Base-by-base conservation (phyloP, 257 asterid genomes). In the Capsicum baccatum region DNA sequence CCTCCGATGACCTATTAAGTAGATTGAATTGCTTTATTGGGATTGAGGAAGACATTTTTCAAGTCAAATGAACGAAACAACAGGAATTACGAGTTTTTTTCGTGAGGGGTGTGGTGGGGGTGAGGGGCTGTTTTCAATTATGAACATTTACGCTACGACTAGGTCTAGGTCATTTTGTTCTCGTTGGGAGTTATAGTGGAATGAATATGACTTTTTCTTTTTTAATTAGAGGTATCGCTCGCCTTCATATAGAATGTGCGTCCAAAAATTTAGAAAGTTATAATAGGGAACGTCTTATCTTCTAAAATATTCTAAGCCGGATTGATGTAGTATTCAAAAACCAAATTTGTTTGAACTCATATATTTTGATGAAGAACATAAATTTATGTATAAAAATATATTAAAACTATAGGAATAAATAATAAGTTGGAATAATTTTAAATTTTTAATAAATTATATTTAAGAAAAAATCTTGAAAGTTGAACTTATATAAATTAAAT, bases 221-320 rank as follows among this genome's bases (percentile, higher is more conserved):
- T 1, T 64, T 26, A 26, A 26, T 5, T 64, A 64, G 2, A 26
- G 7, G 42, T 39, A 39, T 39, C 5, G 42, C 4, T 37, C 4
- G 2, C 4, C 4, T 37, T 37, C 42, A 37, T 37, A 1, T 64
- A 62, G 26, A 12, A 26, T 12, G 26, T 0, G 9, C 12, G 0
- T 10, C 1, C 11, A 4, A 0, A 63, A 63, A 63, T 19, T 21
- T 3, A 2, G 2, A 62, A 11, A 0, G 12, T 59, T 59, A 12
- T 11, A 64, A 21, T 21, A 21, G 21, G 21, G 21, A 21, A 21
- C 0, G 6, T 26, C 33, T 33, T 13, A 6, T 10, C 47, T 64
- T 63, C 6, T 3, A 6, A 33, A 0, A 0, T 5, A 2, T 33
- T 8, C 33, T 66, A 33, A 21, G 19, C n/a, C 0, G 48, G 48